These are phyloP conservation scores for Phytophthora sp. DNA, from an alignment of 352 stramenopile genomes.

Conservation along the genomic window DNA sequence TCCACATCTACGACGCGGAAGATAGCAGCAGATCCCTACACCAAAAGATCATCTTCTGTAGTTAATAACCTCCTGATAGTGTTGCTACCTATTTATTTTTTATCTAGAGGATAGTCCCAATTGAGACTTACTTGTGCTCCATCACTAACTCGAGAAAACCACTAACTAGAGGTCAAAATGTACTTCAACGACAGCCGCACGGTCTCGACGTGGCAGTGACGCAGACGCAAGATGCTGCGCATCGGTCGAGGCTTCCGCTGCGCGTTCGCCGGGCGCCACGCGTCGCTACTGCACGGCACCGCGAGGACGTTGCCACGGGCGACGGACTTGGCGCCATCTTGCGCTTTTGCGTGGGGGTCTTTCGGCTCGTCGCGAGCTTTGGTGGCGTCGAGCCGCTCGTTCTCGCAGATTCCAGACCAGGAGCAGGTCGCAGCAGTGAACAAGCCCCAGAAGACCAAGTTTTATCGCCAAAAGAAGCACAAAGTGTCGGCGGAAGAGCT, in stretches of 20 bases:
- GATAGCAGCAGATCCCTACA: no score
- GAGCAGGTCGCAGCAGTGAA: background rate
- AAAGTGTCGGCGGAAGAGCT: background rate
- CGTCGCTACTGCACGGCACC: background rate
- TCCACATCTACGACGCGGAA: no score
- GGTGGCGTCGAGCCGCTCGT: background rate
- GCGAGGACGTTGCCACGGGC: no score
- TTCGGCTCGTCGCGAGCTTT: background rate
- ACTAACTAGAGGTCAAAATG: no score
- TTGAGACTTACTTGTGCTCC: no score
- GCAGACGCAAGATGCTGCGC: slow-evolving; percentile 13
- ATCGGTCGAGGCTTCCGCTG: background rate
- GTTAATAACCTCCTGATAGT: no score
- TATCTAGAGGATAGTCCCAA: no score
- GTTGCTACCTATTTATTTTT: no score
- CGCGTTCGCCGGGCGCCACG: background rate
- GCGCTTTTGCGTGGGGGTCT: background rate
- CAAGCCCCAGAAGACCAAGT: background rate
- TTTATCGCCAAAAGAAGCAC: background rate
- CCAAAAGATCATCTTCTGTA: no score
- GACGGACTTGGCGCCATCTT: background rate
- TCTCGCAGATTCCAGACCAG: slow-evolving; percentile 7
- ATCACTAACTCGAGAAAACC: no score
- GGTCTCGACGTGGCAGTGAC: no score
- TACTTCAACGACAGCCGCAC: no score